Evolutionary conservation across 345 rosid genomes (phyloP).

Genomic region (Eucalyptus lansdowneana): DNA sequence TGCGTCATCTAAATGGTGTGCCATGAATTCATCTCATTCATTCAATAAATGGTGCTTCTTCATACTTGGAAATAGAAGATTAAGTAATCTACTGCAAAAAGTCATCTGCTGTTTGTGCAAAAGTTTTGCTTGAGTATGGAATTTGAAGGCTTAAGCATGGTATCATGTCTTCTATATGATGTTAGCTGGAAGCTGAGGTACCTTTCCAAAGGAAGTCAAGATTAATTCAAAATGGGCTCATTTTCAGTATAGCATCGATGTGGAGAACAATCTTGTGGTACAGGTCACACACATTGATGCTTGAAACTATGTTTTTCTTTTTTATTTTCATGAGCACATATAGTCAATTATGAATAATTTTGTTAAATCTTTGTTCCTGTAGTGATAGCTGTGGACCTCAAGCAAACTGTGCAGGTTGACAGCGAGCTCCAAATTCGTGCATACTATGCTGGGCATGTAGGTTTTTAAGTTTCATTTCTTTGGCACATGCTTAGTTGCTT

Average conservation of each 20-base stretch:
- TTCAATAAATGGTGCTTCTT: background rate
- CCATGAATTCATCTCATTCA: background rate
- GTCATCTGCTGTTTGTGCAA: background rate
- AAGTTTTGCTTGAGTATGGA: background rate
- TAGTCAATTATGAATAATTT: background rate
- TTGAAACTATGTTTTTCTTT: background rate
- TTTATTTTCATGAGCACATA: background rate
- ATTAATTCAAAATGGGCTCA: background rate
- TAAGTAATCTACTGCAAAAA: background rate
- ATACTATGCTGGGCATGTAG: conserved; percentile 96
- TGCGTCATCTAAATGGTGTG: background rate
- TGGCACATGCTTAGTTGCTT: background rate
- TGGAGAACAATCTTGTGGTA: background rate
- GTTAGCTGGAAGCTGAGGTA: background rate
- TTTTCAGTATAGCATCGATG: background rate
- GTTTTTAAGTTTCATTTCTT: conserved; percentile 2
- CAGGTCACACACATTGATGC: background rate
- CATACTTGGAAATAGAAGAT: background rate
- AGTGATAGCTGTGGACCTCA: conserved; percentile 86
- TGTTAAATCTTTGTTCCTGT: background rate
- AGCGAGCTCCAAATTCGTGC: conserved; percentile 85
- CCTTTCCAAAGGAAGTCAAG: background rate
- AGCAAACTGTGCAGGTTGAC: conserved; percentile 89
- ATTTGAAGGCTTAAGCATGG: background rate
- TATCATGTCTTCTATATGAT: background rate